Percentiles rank a stretch among this genome's conserved stretches.
Conservation (phyloP, 148 eudicot genomes). For the Cornus suecica region DNA sequence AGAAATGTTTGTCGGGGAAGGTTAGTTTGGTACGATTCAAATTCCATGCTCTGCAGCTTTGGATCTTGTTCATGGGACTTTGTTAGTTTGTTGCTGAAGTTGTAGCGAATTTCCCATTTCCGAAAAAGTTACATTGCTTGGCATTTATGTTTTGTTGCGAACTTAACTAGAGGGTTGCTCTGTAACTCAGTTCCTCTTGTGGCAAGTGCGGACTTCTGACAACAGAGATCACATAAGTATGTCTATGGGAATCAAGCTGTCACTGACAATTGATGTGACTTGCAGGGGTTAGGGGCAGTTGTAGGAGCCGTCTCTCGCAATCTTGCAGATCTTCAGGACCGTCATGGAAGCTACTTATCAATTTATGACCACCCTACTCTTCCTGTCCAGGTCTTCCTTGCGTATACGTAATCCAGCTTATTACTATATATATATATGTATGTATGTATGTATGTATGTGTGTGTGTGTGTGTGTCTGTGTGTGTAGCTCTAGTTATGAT, state of each 20-base stretch:
- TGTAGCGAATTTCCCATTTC: too few species aligned
- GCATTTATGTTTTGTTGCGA: background rate
- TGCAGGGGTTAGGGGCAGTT: slow-evolving; percentile 94
- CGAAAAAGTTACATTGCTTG: background rate
- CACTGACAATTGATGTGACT: slow-evolving; percentile 3
- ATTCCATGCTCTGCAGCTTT: background rate
- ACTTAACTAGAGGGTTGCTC: background rate
- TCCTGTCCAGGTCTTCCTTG: slow-evolving; percentile 50
- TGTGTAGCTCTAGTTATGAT: background rate
- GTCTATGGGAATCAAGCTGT: background rate
- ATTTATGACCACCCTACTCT: slow-evolving; percentile 80
- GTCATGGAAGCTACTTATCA: slow-evolving; percentile 82
- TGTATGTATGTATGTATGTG: background rate
- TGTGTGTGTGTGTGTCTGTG: background rate
- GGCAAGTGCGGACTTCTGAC: background rate
- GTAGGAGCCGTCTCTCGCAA: slow-evolving; percentile 90
- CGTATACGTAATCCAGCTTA: background rate
- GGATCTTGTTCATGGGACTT: too few species aligned
- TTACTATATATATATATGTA: background rate
- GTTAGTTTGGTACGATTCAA: background rate
- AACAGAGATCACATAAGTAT: background rate
- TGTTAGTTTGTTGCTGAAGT: too few species aligned
- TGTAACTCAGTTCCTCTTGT: background rate
- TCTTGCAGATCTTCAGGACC: slow-evolving; percentile 79
- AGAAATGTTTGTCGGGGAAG: background rate